Evolutionary conservation across 2,329 filamentous ascomycete species (phyloP).

Genomic region (Aureobasidium sp.): DNA sequence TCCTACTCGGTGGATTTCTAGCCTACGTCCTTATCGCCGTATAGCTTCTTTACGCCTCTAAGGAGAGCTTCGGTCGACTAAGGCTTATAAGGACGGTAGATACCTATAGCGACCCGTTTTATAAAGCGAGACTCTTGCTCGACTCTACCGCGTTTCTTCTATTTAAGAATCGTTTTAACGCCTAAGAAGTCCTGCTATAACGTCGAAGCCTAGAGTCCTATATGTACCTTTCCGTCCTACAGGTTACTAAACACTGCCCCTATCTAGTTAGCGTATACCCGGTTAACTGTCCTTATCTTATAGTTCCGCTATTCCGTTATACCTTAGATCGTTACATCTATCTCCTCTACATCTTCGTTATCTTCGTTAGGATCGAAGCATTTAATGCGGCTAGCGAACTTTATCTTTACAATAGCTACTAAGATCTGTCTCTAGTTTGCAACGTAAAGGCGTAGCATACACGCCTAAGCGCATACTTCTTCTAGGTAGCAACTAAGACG

Average conservation of each 20-base stretch:
- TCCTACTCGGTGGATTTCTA: background rate
- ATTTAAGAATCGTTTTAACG: background rate
- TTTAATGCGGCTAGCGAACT: background rate
- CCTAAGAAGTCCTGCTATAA: background rate
- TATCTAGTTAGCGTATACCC: background rate
- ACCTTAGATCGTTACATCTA: background rate
- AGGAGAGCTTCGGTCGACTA: background rate
- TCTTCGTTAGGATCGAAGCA: background rate
- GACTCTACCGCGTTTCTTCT: background rate
- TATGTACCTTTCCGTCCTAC: background rate
- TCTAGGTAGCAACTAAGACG: background rate
- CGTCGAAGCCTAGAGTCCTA: background rate
- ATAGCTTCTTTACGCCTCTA: background rate
- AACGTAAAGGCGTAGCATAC: background rate
- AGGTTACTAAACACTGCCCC: background rate
- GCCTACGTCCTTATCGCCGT: background rate
- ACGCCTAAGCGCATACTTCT: background rate
- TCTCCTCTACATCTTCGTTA: background rate
- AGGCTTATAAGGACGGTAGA: background rate
- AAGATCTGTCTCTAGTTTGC: background rate
- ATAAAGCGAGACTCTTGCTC: background rate
- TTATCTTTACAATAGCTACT: background rate
- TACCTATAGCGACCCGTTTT: background rate
- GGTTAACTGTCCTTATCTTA: background rate
- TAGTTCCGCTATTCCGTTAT: background rate